Percentiles rank a stretch among this genome's conserved stretches.
Conservation (phyloP, 345 rosid genomes). For the Populus alba region DNA sequence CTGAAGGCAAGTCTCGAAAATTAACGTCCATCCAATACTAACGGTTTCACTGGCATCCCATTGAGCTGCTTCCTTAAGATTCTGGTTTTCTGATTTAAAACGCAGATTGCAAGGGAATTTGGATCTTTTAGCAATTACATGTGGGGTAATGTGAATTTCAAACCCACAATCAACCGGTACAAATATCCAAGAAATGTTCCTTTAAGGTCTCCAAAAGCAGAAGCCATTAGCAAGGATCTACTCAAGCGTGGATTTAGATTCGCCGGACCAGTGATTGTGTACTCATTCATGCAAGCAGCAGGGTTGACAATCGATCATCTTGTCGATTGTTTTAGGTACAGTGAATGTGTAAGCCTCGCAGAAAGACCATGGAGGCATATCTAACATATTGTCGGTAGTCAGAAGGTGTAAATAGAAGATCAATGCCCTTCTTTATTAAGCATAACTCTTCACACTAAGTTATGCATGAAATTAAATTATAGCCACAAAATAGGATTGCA, state of each 20-base stretch:
- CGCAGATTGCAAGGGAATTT: slow-evolving; percentile 62
- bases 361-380: slow-evolving; percentile 93
- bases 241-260: slow-evolving; percentile 77
- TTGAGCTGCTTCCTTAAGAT: neutral
- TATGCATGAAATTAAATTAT: neutral
- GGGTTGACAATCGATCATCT: slow-evolving; percentile 89
- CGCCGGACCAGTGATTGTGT: slow-evolving; percentile 91
- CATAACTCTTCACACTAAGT: neutral
- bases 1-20: slow-evolving; percentile 52
- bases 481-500: neutral
- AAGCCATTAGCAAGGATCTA: slow-evolving; percentile 74
- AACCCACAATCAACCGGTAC: slow-evolving; percentile 66
- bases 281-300: slow-evolving; percentile 93
- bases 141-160: slow-evolving; percentile 85
- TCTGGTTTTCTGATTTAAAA: neutral
- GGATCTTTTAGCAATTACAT: slow-evolving; percentile 86
- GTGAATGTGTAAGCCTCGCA: slow-evolving; percentile 73
- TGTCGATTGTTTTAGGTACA: slow-evolving; percentile 73
- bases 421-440: neutral
- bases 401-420: neutral
- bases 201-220: slow-evolving; percentile 79
- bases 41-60: neutral
- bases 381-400: slow-evolving; percentile 2
- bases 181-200: slow-evolving; percentile 81
- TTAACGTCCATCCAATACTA: neutral